Evolutionary conservation across 1,139 yeast species (phyloP), one percentile per base, ranked within the genome.

Genomic region (Lodderomyces margitis): DNA sequence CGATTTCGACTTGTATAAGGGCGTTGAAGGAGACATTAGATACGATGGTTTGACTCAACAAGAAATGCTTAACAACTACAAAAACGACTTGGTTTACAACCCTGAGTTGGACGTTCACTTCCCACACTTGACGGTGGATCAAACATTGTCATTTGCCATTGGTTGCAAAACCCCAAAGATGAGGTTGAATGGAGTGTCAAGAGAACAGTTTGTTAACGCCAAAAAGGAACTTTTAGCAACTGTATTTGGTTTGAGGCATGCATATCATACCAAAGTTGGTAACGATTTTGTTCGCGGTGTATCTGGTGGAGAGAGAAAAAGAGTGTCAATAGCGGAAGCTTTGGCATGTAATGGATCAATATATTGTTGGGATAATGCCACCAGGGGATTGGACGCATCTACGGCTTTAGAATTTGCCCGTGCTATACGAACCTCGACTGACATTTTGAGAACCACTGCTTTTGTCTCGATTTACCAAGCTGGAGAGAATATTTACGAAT

Each of bases 281-380:
- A 56, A 60, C 42, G 63, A 83, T 54, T 77, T 74, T 44, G 75
- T 84, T 35, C 75, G 91, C 55, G 94, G 94, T 62, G 87, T 85
- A 27, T 83, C 91, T 36, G 94, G 94, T 54, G 94, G 94, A 66
- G 92, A 85, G 64, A 74, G 92, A 53, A 84, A 84, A 63, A 81
- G 94, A 62, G 92, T 85, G 19, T 83, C 91, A 4, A 81, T 85
- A 57, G 83, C 80, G 21, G 87, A 81, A 60, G 83, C 83, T 6
- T 64, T 78, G 52, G 79, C 82, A 15, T 71, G 78, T 58, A 65
- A 76, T 40, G 83, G 80, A 17, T 66, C 78, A 14, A 62, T 82
- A 37, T 80, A 80, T 53, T 77, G 83, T 56, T 83, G 86, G 85
- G 89, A 82, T 66, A 82, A 82, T 54, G 82, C 87, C n/a, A 82